Percentiles rank a stretch among this genome's conserved stretches.
Conservation (phyloP, 176 grass and related monocot genomes). For the Oryza brachyantha region DNA sequence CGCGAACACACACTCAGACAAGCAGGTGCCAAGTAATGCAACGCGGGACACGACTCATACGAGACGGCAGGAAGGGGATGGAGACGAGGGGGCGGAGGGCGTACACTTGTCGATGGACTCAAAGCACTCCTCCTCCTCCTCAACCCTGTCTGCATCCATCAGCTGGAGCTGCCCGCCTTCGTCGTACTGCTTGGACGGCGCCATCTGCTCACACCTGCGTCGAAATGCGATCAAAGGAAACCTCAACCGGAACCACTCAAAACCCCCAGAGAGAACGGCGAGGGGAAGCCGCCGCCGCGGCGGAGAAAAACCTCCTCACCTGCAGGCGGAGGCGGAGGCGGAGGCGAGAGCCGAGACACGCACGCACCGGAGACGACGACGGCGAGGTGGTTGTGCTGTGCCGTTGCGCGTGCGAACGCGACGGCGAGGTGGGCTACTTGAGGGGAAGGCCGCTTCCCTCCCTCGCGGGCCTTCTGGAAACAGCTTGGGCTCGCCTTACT, state of each 20-base stretch:
- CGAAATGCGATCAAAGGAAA: neutral
- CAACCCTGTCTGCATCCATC: slow-evolving; percentile 57
- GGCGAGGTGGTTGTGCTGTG: neutral
- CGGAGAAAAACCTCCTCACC: neutral
- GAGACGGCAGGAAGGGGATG: neutral
- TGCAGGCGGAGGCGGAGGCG: neutral
- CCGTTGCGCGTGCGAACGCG: neutral
- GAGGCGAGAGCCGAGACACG: neutral
- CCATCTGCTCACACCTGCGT: slow-evolving; percentile 25
- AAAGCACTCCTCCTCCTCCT: slow-evolving; percentile 86
- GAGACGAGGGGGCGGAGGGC: neutral
- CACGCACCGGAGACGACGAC: neutral
- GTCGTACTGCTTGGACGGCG: slow-evolving; percentile 63
- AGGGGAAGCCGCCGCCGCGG: neutral
- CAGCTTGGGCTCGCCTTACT: neutral
- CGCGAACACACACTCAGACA: neutral
- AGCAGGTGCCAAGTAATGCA: neutral
- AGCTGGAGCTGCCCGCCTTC: slow-evolving; percentile 87
- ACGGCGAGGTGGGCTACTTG: slow-evolving; percentile 14
- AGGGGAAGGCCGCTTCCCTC: neutral
- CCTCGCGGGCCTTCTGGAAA: neutral
- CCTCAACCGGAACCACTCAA: neutral
- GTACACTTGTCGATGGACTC: slow-evolving; percentile 86
- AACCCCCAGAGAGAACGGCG: neutral
- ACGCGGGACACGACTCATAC: neutral